Conservation (phyloP, 768 basidiomycete species). For the Leccinum truebloodii region DNA sequence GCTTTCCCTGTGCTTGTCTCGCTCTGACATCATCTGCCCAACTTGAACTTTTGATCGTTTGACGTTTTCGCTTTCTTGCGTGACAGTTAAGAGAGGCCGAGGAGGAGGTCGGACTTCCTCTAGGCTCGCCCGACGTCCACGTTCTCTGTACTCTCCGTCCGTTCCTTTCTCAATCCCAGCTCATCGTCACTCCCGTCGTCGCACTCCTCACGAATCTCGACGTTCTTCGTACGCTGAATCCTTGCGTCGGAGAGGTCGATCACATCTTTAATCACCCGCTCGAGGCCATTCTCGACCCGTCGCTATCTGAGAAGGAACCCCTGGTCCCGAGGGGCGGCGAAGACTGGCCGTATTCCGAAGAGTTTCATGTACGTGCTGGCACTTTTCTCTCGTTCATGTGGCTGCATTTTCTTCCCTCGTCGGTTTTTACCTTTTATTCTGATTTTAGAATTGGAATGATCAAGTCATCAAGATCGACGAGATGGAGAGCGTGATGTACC, state of each 20-base stretch:
- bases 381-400: neutral
- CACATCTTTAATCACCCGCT: constrained; percentile 81
- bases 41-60: neutral
- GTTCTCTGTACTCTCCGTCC: constrained; percentile 65
- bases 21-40: neutral
- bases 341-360: constrained; percentile 79
- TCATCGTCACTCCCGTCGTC: constrained; percentile 80
- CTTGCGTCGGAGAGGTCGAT: constrained; percentile 70
- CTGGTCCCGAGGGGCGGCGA: constrained; percentile 62
- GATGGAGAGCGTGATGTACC: constrained; percentile 56
- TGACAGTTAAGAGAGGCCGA: constrained; percentile 76
- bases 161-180: constrained; percentile 62
- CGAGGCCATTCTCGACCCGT: constrained; percentile 67
- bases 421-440: neutral
- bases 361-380: constrained; percentile 59
- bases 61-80: neutral
- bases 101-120: constrained; percentile 79
- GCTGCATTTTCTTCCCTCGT: neutral
- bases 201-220: constrained; percentile 58
- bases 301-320: constrained; percentile 38
- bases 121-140: constrained; percentile 55
- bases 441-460: constrained; percentile 58
- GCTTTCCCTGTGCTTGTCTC: constrained; percentile 24
- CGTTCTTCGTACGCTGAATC: constrained; percentile 52
- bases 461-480: constrained; percentile 38